Evolutionary conservation across 768 basidiomycete species (phyloP).

Genomic region (Tricholoma hemisulphureum): DNA sequence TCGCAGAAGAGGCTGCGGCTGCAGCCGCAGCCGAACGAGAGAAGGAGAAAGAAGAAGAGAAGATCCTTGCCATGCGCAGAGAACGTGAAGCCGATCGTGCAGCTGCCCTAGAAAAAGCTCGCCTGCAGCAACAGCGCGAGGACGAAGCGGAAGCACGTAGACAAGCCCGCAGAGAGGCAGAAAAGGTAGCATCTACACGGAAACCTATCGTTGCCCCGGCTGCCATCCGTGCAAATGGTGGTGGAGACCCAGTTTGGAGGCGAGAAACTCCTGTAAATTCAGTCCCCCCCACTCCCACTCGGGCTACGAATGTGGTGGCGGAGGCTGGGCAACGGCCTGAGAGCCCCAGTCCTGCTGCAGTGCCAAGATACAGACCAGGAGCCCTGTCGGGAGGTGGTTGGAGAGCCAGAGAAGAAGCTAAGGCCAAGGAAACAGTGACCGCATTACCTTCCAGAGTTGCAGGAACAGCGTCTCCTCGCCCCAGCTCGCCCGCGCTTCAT

Average conservation of each 20-base stretch:
- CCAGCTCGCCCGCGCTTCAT: constrained; percentile 36
- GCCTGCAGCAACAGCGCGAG: constrained; percentile 61
- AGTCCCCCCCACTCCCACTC: constrained; percentile 26
- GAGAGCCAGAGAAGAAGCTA: constrained; percentile 57
- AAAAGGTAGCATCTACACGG: constrained; percentile 31
- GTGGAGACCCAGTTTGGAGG: constrained; percentile 32
- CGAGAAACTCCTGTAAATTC: constrained; percentile 28
- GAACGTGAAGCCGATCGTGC: constrained; percentile 50
- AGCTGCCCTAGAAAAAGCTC: constrained; percentile 52
- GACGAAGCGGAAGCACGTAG: constrained; percentile 63
- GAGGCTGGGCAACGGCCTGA: constrained; percentile 49
- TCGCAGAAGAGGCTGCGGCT: constrained; percentile 50
- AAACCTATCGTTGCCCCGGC: constrained; percentile 26
- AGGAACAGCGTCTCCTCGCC: constrained; percentile 28
- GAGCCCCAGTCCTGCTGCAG: constrained; percentile 50
- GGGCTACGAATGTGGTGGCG: constrained; percentile 22
- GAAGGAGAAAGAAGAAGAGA: constrained; percentile 65
- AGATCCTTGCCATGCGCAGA: constrained; percentile 46
- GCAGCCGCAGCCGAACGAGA: constrained; percentile 48
- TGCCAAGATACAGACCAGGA: constrained; percentile 46
- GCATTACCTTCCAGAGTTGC: constrained; percentile 16
- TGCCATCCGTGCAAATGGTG: constrained; percentile 27
- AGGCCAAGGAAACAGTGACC: constrained; percentile 9
- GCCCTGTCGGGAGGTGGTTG: constrained; percentile 40
- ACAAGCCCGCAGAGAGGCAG: constrained; percentile 35